Percentiles rank a stretch among this genome's conserved stretches.
These are phyloP conservation scores for Lentinula sp. DNA, from an alignment of 768 basidiomycete species.

Conservation along the genomic window DNA sequence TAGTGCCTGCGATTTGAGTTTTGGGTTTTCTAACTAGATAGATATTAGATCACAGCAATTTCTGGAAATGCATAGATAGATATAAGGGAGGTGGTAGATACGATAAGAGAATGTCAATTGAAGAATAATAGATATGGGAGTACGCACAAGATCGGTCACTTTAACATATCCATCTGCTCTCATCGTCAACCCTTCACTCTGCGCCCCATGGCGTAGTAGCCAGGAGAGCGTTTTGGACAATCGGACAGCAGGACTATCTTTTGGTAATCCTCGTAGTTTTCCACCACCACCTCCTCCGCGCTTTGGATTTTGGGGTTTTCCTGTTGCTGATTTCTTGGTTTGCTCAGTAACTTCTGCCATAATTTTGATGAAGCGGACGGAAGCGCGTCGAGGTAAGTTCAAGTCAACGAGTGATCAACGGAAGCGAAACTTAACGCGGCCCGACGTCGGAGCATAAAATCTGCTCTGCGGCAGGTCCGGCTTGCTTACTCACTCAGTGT, in stretches of 20 bases:
- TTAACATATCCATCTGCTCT: slow-evolving; percentile 82
- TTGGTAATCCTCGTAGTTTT: slow-evolving; percentile 54
- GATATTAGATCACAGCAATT: not conserved
- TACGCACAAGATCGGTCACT: slow-evolving; percentile 76
- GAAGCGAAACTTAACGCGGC: not conserved
- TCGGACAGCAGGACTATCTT: slow-evolving; percentile 62
- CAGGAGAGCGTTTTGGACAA: slow-evolving; percentile 86
- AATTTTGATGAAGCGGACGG: not conserved
- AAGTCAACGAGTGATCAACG: not conserved
- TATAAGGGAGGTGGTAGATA: not conserved
- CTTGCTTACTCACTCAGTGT: not conserved
- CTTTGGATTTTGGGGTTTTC: not conserved
- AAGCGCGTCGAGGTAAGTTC: not conserved
- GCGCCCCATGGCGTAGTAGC: slow-evolving; percentile 87
- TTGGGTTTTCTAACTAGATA: slow-evolving; percentile 61
- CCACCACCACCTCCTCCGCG: slow-evolving; percentile 10
- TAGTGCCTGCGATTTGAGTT: slow-evolving; percentile 47
- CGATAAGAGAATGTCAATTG: not conserved
- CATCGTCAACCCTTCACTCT: slow-evolving; percentile 67
- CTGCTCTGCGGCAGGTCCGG: not conserved
- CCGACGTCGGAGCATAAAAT: not conserved
- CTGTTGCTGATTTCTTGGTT: not conserved
- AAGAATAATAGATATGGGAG: not conserved
- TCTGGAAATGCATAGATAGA: not conserved
- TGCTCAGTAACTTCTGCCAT: not conserved